Evolutionary conservation across 305 asterid species (phyloP).

Genomic region (Caryopteris hybrid): DNA sequence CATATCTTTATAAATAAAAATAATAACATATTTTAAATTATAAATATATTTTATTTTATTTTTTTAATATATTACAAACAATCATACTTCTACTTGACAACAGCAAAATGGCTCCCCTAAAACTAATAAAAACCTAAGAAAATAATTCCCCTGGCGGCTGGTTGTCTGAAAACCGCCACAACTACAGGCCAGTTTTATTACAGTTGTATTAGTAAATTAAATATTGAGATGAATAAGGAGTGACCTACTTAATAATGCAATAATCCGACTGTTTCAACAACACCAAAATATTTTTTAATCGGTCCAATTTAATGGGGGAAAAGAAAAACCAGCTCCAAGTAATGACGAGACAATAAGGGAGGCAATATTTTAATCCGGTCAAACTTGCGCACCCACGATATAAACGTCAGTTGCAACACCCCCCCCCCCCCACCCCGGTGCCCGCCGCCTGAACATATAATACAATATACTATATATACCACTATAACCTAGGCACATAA

Average conservation of each 20-base stretch:
- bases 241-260: not conserved
- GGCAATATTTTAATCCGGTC: conserved; percentile 19
- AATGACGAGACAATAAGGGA: conserved; percentile 6
- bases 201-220: not conserved
- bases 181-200: not conserved
- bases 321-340: not conserved
- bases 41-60: too few relatives aligned
- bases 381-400: conserved; percentile 20
- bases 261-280: not conserved
- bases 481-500: too few relatives aligned
- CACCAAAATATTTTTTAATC: too few relatives aligned
- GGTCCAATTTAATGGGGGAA: too few relatives aligned
- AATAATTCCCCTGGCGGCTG: conserved; percentile 17
- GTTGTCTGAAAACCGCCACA: not conserved
- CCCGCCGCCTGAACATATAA: too few relatives aligned
- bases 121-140: not conserved
- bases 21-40: too few relatives aligned
- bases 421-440: too few relatives aligned
- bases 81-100: too few relatives aligned
- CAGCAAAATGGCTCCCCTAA: not conserved
- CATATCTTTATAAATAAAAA: too few relatives aligned
- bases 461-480: too few relatives aligned
- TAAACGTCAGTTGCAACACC: not conserved
- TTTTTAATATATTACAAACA: too few relatives aligned
- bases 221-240: too few relatives aligned